phyloP scores from a whole-genome alignment of 345 rosid species.

The Camelina laxa region DNA sequence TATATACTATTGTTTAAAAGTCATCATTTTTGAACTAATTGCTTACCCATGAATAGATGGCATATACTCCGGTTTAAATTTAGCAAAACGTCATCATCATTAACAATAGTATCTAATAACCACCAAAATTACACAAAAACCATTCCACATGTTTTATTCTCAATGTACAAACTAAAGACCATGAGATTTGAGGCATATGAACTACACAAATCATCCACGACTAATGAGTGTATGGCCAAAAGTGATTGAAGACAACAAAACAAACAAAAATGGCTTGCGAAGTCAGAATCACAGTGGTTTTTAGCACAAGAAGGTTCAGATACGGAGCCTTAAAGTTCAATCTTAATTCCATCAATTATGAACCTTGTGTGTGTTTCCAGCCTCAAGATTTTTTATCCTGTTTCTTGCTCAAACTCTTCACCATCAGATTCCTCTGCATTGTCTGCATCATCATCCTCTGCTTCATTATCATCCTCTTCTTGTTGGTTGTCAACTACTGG shows the following conservation, averaged over 20 bases:
- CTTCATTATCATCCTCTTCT: conserved; percentile 83
- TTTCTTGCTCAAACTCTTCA: conserved; percentile 96
- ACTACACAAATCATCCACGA: neutral
- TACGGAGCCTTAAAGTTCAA: neutral
- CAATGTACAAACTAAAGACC: neutral
- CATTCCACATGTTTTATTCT: neutral
- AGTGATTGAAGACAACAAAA: too few relatives aligned
- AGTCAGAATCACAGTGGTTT: conserved; percentile 17
- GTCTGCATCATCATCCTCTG: conserved; percentile 85
- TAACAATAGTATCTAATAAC: neutral
- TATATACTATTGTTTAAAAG: neutral
- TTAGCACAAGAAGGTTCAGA: neutral
- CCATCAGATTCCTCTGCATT: conserved; percentile 94
- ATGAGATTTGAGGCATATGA: neutral
- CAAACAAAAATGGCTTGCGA: neutral
- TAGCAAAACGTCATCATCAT: conserved; percentile 4
- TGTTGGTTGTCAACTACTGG: conserved; percentile 63
- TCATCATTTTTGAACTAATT: neutral
- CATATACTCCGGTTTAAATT: neutral
- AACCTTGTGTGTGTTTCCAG: neutral
- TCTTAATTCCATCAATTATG: neutral
- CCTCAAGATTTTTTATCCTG: conserved; percentile 40
- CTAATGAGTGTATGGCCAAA: neutral
- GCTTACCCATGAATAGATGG: neutral
- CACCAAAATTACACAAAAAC: neutral